Base-by-base conservation (phyloP, 2,329 filamentous ascomycete species). In the Fusarium sp. region DNA sequence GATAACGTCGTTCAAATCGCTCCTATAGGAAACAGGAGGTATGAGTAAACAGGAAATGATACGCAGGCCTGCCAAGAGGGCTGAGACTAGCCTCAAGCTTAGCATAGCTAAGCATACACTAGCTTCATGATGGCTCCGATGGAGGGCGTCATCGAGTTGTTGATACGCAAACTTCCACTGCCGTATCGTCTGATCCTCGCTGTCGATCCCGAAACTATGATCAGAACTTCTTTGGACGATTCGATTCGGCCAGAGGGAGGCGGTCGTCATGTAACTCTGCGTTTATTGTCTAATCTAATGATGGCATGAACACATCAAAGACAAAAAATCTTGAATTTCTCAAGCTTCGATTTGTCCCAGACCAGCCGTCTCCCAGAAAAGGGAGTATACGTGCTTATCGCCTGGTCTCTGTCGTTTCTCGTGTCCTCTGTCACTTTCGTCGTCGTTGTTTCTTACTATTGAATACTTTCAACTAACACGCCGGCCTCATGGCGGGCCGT, bases 71-170 rank as follows among this genome's bases (percentile, higher is more conserved):
- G 48, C 27, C 32, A 19, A 42, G 39, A 32, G 46, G 42, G 42
- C 46, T 65, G 36, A 65, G 51, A 55, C 61, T 60, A 63, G 38
- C 14, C 13, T 32, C 10, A 7, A 39, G 43, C 44, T 38, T 49
- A 38, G 38, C 39, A 53, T 37, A 35, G 53, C 38, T 48, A 19
- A 19, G 19, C 19, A 19, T 37, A 21, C 27, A n/a, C 48, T 63
- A 63, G 59, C 36, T 57, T 49, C 32, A 11, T 25, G 19, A 19
- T 19, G 19, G 19, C 19, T 19, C 19, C 19, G 19, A 39, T 59
- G 17, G 9, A 39, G 14, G 29, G 57, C 61, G 61, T 65, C 61
- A 65, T 65, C 31, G 52, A 58, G 21, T 23, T 25, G 36, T 29
- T 25, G 37, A 37, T 13, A 45, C 51, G 61, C 47, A 65, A 64